Percentiles rank a stretch among this genome's conserved stretches.
phyloP scores from a whole-genome alignment of 1,284 basidiomycete species.

The Ustilago bromivora region DNA sequence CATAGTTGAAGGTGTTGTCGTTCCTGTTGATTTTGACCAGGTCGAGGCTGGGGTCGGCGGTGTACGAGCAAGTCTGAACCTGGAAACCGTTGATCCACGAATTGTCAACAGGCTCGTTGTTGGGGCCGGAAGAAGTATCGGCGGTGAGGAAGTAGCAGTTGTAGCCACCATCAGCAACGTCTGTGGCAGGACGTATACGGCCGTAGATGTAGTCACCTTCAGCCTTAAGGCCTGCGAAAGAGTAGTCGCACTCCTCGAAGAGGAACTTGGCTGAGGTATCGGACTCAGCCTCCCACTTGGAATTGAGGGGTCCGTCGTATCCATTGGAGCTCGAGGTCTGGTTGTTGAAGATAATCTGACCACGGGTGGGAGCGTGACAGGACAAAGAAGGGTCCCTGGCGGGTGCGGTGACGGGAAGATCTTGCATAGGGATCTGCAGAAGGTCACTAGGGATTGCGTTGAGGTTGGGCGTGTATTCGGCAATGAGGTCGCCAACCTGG shows the following conservation, averaged over 20 bases:
- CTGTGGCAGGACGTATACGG: constrained; percentile 24
- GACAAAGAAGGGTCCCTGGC: constrained; percentile 8
- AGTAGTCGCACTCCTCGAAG: constrained; percentile 37
- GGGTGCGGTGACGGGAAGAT: constrained; percentile 10
- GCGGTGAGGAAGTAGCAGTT: constrained; percentile 20
- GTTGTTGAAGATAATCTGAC: constrained; percentile 32
- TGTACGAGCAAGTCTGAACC: constrained; percentile 11
- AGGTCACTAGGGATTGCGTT: constrained; percentile 3
- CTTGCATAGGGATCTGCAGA: not conserved
- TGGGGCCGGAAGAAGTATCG: too few relatives aligned
- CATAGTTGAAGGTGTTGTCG: constrained; percentile 12
- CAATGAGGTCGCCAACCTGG: constrained; percentile 11
- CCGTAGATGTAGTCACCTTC: constrained; percentile 20
- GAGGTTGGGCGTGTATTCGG: constrained; percentile 30
- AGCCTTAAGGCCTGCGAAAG: constrained; percentile 14
- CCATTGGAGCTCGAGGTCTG: constrained; percentile 18
- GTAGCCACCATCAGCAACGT: constrained; percentile 12
- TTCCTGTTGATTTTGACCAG: constrained; percentile 20
- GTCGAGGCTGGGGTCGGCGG: constrained; percentile 1
- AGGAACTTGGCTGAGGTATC: constrained; percentile 22
- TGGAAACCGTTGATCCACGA: constrained; percentile 21
- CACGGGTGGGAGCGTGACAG: constrained; percentile 7
- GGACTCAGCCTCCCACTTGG: constrained; percentile 18
- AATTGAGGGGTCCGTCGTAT: constrained; percentile 28
- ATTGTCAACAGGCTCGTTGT: not conserved